Percentiles rank a stretch among this genome's conserved stretches.
phyloP scores from a whole-genome alignment of 306 rosid species.

The Cucurbita moschata region DNA sequence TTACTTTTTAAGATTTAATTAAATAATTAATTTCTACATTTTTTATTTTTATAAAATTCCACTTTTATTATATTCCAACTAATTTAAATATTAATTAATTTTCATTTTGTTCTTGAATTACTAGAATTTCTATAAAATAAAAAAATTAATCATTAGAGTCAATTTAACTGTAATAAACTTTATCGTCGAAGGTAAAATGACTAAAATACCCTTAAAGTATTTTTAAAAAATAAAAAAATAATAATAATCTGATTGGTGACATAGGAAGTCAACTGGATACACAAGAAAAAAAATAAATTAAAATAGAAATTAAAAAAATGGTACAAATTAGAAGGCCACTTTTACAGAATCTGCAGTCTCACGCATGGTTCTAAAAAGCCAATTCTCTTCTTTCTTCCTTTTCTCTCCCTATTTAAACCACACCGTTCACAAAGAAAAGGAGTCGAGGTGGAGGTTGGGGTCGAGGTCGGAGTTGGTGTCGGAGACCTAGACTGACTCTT shows the following conservation, averaged over 20 bases:
- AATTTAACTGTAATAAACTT: no score
- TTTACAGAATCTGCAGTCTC: neutral
- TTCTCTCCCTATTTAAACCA: slow-evolving; percentile 10
- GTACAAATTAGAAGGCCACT: neutral
- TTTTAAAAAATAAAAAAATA: no score
- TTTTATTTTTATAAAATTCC: no score
- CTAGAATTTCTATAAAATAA: no score
- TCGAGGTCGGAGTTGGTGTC: neutral
- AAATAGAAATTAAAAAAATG: neutral
- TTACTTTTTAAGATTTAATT: neutral
- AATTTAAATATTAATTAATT: no score
- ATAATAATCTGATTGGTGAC: neutral
- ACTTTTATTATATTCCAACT: no score
- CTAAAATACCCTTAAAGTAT: no score
- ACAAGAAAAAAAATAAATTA: no score
- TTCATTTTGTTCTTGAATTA: no score
- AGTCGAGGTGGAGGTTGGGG: neutral
- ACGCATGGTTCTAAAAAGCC: neutral
- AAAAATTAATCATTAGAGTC: no score
- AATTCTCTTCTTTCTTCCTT: neutral
- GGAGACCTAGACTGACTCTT: neutral
- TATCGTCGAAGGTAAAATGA: no score
- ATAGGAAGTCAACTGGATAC: neutral
- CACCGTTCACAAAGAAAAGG: neutral
- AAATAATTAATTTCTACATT: no score